These are phyloP conservation scores for Grifola frondosa DNA, from an alignment of 1,284 basidiomycete genomes.

Conservation along the genomic window DNA sequence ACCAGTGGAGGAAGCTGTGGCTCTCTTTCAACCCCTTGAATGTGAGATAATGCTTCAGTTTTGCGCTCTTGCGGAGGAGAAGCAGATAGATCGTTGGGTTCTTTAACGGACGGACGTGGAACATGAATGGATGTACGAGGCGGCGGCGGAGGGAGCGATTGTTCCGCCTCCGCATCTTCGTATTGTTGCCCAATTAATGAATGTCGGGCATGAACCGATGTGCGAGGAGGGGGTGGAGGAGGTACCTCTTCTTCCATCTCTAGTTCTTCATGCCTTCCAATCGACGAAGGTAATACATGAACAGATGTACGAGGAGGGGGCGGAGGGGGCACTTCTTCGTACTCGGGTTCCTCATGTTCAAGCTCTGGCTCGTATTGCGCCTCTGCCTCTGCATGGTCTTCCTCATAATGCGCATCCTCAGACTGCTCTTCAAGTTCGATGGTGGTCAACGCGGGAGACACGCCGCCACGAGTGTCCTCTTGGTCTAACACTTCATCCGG, in stretches of 20 bases:
- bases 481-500: no score
- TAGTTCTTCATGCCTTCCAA: not conserved
- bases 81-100: constrained; percentile 6
- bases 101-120: constrained; percentile 9
- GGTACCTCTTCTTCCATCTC: constrained; percentile 2
- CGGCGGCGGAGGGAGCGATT: constrained; percentile 3
- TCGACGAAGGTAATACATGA: not conserved
- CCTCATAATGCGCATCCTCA: constrained; percentile 5
- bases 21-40: not conserved
- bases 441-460: no score
- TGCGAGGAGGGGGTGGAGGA: constrained; percentile 7
- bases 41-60: constrained; percentile 1
- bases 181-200: not conserved
- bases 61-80: constrained; percentile 11
- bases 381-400: constrained; percentile 11
- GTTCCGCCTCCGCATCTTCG: constrained; percentile 2
- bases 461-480: no score
- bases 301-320: constrained; percentile 12
- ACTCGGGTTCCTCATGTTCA: constrained; percentile 11
- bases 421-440: constrained; percentile 9
- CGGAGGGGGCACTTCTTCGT: constrained; percentile 10
- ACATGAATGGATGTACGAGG: constrained; percentile 2
- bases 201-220: not conserved
- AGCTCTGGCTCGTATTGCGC: constrained; percentile 12
- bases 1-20: constrained; percentile 10